Conservation (phyloP, 1,284 basidiomycete genomes). For the Marasmius sp. region DNA sequence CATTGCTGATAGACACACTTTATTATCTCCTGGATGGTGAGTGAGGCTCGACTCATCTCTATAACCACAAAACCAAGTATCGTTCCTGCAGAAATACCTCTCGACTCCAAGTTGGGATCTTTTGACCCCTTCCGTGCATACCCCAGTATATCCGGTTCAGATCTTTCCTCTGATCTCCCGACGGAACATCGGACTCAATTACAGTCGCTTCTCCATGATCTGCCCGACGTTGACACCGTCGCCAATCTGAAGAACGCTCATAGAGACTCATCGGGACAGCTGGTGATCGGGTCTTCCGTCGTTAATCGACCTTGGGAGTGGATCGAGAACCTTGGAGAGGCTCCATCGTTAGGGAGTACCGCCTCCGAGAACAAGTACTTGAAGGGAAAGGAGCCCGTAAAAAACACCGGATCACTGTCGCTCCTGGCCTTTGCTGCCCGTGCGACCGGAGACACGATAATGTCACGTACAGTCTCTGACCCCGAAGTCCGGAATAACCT, state of each 20-base stretch:
- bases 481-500: constrained; percentile 42
- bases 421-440: constrained; percentile 69
- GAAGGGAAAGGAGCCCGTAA: constrained; percentile 39
- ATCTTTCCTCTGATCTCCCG: constrained; percentile 58
- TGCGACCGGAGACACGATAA: constrained; percentile 59
- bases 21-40: constrained; percentile 73
- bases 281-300: constrained; percentile 52
- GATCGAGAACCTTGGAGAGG: constrained; percentile 75
- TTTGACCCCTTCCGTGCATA: constrained; percentile 67
- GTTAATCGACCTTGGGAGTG: constrained; percentile 82
- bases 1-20: constrained; percentile 70
- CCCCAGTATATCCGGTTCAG: constrained; percentile 48
- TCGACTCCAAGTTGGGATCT: constrained; percentile 49
- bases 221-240: constrained; percentile 51
- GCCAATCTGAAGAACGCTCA: constrained; percentile 57
- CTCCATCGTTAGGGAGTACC: constrained; percentile 39
- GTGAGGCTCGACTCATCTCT: constrained; percentile 12
- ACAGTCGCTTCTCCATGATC: constrained; percentile 52
- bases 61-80: background rate
- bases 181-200: constrained; percentile 55
- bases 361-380: constrained; percentile 34
- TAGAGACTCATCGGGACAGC: constrained; percentile 49
- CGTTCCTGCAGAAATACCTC: constrained; percentile 52
- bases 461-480: constrained; percentile 28
- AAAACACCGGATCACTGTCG: constrained; percentile 71